phyloP scores from a whole-genome alignment of 192 early-diverging fungal genomes.

The Mortierella antarctica region DNA sequence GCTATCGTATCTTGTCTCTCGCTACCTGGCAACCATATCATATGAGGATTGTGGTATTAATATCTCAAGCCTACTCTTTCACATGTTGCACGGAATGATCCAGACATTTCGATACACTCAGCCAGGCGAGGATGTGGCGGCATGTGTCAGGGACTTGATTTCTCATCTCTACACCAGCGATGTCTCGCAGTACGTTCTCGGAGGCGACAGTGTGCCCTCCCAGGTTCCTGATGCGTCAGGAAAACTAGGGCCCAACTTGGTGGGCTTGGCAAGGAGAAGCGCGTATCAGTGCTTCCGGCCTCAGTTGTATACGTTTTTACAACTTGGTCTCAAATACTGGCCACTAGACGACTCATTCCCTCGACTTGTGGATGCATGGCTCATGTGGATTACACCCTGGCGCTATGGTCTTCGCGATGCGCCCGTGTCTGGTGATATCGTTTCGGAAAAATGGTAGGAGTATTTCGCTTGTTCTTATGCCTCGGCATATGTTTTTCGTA shows the following conservation, averaged over 20 bases:
- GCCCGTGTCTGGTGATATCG: slow-evolving; percentile 18
- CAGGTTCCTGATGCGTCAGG: slow-evolving; percentile 21
- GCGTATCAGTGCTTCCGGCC: slow-evolving; percentile 47
- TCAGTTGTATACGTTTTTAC: slow-evolving; percentile 35
- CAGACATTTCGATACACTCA: slow-evolving; percentile 45
- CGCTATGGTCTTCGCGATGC: slow-evolving; percentile 40
- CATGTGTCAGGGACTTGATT: slow-evolving; percentile 24
- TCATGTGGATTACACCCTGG: slow-evolving; percentile 50
- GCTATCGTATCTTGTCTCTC: neutral
- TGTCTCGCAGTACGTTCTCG: slow-evolving; percentile 36
- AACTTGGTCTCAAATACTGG: slow-evolving; percentile 33
- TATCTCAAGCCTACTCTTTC: neutral
- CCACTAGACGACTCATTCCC: slow-evolving; percentile 43
- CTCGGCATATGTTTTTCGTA: neutral
- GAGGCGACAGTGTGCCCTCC: slow-evolving; percentile 29
- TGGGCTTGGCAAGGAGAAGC: slow-evolving; percentile 43
- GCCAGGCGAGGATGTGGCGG: slow-evolving; percentile 38
- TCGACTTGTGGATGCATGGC: slow-evolving; percentile 32
- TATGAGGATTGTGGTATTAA: too few relatives aligned
- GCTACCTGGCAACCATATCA: too few relatives aligned
- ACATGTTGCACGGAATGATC: too few relatives aligned
- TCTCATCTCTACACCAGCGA: slow-evolving; percentile 32
- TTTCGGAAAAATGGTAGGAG: slow-evolving; percentile 38
- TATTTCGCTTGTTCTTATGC: neutral
- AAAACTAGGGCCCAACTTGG: slow-evolving; percentile 29